Percentiles rank a stretch among this genome's conserved stretches.
These are phyloP conservation scores for Mycosarcoma mackinlayi DNA, from an alignment of 1,284 basidiomycete genomes.

Conservation along the genomic window DNA sequence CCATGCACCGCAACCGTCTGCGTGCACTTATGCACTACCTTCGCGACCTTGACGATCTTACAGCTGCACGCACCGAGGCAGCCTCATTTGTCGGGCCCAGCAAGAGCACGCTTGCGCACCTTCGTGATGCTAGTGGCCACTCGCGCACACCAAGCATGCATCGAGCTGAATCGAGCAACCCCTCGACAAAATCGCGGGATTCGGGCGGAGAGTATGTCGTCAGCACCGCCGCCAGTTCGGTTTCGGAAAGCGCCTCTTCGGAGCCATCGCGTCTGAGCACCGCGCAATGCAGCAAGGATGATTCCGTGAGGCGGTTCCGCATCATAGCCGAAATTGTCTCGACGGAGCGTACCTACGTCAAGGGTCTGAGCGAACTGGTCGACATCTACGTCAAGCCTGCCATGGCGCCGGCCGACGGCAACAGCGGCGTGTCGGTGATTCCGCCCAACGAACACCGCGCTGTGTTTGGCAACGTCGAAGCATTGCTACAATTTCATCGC, in stretches of 20 bases:
- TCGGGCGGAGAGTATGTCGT: slow-evolving; percentile 33
- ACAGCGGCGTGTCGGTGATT: slow-evolving; percentile 77
- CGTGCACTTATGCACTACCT: slow-evolving; percentile 93
- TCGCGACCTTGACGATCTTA: slow-evolving; percentile 89
- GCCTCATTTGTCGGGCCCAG: slow-evolving; percentile 26
- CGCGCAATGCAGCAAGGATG: slow-evolving; percentile 57
- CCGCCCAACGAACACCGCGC: slow-evolving; percentile 86
- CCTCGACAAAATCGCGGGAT: slow-evolving; percentile 39
- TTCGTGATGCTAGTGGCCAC: slow-evolving; percentile 18
- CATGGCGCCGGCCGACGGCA: slow-evolving; percentile 73
- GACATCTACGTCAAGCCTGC: slow-evolving; percentile 94
- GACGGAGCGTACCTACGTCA: slow-evolving; percentile 95
- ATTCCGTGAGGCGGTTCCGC: slow-evolving; percentile 62
- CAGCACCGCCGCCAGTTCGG: slow-evolving; percentile 36
- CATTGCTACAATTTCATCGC: slow-evolving; percentile 89
- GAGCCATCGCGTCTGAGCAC: slow-evolving; percentile 26
- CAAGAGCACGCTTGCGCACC: slow-evolving; percentile 30
- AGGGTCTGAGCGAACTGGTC: slow-evolving; percentile 88
- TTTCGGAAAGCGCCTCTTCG: slow-evolving; percentile 19
- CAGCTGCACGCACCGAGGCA: slow-evolving; percentile 27
- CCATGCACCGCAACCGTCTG: slow-evolving; percentile 77
- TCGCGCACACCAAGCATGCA: slow-evolving; percentile 37
- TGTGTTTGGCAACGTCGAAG: slow-evolving; percentile 91
- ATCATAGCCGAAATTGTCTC: slow-evolving; percentile 72
- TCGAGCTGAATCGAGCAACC: slow-evolving; percentile 43